phyloP scores from a whole-genome alignment of 805 yeast genomes.

The Kodamaea laetipori region DNA sequence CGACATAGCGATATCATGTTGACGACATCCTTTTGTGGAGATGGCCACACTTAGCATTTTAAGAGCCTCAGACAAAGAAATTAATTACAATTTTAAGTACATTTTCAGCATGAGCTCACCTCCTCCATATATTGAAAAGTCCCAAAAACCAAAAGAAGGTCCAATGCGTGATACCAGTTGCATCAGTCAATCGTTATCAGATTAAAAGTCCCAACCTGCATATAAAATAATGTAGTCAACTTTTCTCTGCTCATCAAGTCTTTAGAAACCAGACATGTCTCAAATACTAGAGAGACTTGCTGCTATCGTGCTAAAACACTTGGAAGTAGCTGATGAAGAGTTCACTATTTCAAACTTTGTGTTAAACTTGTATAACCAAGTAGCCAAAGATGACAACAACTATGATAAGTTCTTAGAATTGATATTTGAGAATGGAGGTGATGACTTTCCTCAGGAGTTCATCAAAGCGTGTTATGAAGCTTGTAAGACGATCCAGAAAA shows the following conservation, averaged over 20 bases:
- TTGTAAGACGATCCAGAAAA: constrained; percentile 13
- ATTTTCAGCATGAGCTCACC: too few species aligned
- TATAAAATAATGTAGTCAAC: not conserved
- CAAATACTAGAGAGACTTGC: constrained; percentile 4
- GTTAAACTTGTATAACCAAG: constrained; percentile 24
- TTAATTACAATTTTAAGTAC: too few species aligned
- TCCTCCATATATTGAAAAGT: too few species aligned
- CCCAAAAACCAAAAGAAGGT: too few species aligned
- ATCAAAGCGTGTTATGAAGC: constrained; percentile 24
- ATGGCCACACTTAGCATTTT: too few species aligned
- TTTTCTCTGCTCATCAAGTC: not conserved
- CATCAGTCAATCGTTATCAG: too few species aligned
- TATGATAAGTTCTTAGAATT: constrained; percentile 17
- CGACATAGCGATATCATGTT: too few species aligned
- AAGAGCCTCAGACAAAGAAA: too few species aligned
- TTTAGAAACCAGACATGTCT: not conserved
- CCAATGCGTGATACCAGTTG: too few species aligned
- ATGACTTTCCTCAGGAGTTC: constrained; percentile 39
- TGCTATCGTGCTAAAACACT: constrained; percentile 15
- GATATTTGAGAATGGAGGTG: constrained; percentile 42
- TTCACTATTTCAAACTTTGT: constrained; percentile 31
- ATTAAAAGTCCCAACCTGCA: constrained; percentile 4
- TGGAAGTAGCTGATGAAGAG: constrained; percentile 26
- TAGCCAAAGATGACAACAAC: constrained; percentile 7
- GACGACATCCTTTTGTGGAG: too few species aligned